Conservation (phyloP, 305 asterid genomes). For the Fraxinus floribunda region DNA sequence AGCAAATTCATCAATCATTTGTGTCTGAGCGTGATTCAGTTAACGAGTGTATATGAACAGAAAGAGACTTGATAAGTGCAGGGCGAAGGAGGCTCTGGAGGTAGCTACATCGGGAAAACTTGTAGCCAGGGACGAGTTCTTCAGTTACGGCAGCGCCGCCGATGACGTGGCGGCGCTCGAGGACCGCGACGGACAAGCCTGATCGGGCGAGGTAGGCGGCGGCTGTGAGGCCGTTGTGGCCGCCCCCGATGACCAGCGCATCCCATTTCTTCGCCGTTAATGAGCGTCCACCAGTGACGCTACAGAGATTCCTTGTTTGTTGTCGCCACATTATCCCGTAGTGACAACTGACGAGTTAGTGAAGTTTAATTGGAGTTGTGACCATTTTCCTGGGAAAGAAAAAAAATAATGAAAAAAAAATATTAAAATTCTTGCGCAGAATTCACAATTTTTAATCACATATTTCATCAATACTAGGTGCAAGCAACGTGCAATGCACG, state of each 20-base stretch:
- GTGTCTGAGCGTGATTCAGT: background rate
- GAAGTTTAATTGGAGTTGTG: background rate
- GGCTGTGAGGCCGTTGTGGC: constrained; percentile 95
- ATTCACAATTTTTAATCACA: background rate
- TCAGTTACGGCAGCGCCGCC: constrained; percentile 99
- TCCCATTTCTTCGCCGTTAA: constrained; percentile 65
- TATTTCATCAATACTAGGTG: too few species aligned
- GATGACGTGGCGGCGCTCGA: constrained; percentile 87
- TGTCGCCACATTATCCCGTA: background rate
- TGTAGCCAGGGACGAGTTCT: constrained; percentile 88
- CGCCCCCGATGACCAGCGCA: constrained; percentile 86
- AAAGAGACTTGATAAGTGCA: constrained; percentile 52
- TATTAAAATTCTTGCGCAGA: too few species aligned
- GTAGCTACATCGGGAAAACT: constrained; percentile 94
- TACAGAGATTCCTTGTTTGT: background rate
- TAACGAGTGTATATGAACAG: constrained; percentile 8
- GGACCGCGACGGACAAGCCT: constrained; percentile 90
- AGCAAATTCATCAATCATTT: background rate
- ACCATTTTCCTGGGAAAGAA: background rate
- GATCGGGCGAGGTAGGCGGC: constrained; percentile 94
- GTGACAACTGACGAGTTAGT: background rate
- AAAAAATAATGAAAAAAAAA: too few species aligned
- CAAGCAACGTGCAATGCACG: too few species aligned
- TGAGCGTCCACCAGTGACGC: constrained; percentile 5
- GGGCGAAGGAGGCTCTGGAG: constrained; percentile 98